Conservation (phyloP, 352 stramenopile genomes). For the Poterioochromonas sp. region DNA sequence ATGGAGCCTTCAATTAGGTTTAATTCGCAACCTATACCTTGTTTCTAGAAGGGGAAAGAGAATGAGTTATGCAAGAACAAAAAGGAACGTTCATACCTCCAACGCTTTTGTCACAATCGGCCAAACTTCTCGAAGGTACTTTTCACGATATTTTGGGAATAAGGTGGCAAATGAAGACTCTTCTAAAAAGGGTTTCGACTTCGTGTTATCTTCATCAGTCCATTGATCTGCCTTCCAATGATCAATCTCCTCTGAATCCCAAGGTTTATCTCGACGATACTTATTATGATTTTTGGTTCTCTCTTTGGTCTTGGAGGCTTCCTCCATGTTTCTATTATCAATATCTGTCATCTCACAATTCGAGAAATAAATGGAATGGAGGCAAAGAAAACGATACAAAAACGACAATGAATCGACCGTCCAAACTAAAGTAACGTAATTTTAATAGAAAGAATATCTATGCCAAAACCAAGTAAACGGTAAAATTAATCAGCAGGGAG, state of each 20-base stretch:
- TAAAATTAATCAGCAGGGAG: too few relatives aligned
- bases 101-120: slow-evolving; percentile 92
- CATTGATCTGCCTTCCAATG: slow-evolving; percentile 94
- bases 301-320: too few relatives aligned
- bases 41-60: slow-evolving; percentile 45
- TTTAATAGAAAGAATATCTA: too few relatives aligned
- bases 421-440: too few relatives aligned
- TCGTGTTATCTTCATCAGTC: slow-evolving; percentile 64
- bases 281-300: slow-evolving; percentile 74
- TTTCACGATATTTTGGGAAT: slow-evolving; percentile 98
- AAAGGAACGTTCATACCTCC: slow-evolving; percentile 52
- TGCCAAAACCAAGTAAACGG: too few relatives aligned
- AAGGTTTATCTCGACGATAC: slow-evolving; percentile 97
- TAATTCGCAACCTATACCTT: slow-evolving; percentile 92
- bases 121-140: slow-evolving; percentile 97
- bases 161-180: slow-evolving; percentile 98
- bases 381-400: too few relatives aligned
- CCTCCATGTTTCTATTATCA: too few relatives aligned
- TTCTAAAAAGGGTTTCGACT: slow-evolving; percentile 72
- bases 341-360: too few relatives aligned
- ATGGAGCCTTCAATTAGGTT: slow-evolving; percentile 95
- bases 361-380: too few relatives aligned
- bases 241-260: slow-evolving; percentile 93
- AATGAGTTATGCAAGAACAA: background rate
- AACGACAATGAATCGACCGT: too few relatives aligned